Evolutionary conservation across 352 stramenopile genomes (phyloP), one percentile per base, ranked within the genome.

Genomic region (Globisporangium orthogonon): DNA sequence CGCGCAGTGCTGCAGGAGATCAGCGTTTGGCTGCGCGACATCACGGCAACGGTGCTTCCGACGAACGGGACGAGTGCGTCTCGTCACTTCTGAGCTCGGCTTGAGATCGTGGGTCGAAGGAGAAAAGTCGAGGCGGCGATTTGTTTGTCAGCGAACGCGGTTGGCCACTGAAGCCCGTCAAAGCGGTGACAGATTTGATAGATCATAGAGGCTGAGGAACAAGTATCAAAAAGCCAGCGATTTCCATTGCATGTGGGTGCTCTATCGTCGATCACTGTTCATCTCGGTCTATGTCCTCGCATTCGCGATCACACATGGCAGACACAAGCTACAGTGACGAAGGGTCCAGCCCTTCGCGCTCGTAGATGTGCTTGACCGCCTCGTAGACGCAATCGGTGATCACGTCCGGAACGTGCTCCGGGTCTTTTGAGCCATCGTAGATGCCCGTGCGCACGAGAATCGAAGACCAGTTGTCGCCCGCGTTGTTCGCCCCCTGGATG

Each of bases 361-460:
- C 70, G 70, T 87, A 90, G 56, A 90, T 87, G 71, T 86, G 65
- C 52, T 87, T 66, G 40, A 94, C 79, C 35, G 85, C 86, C n/a
- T 95, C 82, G 50, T 72, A 76, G 0, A 96, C 82, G 5, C 57
- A 70, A 11, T 89, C 67, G 5, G 83, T 71, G 41, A 76, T 69
- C 37, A 89, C 73, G 52, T 93, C 78, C 0, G 83, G 79, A 29
- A 66, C 44, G 60, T 96, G 81, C 43, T 87, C 73, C 13, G 83
- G 84, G 7, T 74, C 67, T 13, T 67, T 81, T 37, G 64, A 65
- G 56, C 77, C 80, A 55, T 87, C 70, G 60, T 83, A 96, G 43
- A 97, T 86, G 37, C 89, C 89, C 44, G 89, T 95, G 54, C 73
- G 73, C 61, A 97, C 83, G 11, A 97, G 76, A 15, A 96, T 76